These are phyloP conservation scores for apple (Malus domestica) DNA, from an alignment of 306 rosid species.

Conservation along the genomic window ASM211411v1 NC_041798.1:25660501-25661000, in stretches of 20 bases:
- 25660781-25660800: conserved; percentile 24
- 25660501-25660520: conserved; percentile 16
- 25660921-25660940: conserved; percentile 11
- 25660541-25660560: conserved; percentile 4
- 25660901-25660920: conserved; percentile 10
- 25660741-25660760: background rate
- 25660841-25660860: background rate
- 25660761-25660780: conserved; percentile 20
- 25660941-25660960: background rate
- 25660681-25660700: background rate
- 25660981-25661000: too few species aligned
- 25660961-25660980: background rate
- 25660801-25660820: conserved; percentile 25
- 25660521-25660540: conserved; percentile 7
- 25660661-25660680: background rate
- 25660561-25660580: conserved; percentile 23
- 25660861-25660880: background rate
- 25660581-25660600: conserved; percentile 23
- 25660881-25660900: background rate
- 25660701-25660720: background rate
- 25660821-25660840: conserved; percentile 21
- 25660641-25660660: background rate
- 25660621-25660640: background rate
- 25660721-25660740: background rate
- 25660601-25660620: background rate